Evolutionary conservation across 805 yeast genomes (phyloP), one percentile per base, ranked within the genome.

Genomic region (Suhomyces sp.): DNA sequence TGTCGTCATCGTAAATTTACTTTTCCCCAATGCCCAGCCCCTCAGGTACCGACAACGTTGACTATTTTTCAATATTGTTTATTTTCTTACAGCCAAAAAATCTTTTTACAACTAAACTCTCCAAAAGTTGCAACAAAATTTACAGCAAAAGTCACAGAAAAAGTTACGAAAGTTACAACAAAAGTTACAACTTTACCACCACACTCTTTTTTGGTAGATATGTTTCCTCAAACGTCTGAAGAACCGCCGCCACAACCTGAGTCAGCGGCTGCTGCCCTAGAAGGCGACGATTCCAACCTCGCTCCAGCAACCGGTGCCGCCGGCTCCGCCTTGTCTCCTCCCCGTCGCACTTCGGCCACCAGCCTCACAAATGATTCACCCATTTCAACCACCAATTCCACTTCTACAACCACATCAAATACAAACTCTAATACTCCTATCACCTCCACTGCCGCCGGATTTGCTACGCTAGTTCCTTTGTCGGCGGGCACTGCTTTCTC

Each of bases 1-100:
- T 15, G 29, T 35, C 29, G 43, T 9, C 48, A 46, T 46, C 48
- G 48, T 46, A 46, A 29, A 46, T 46, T 46, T 46, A 46, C 48
- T 46, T 20, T 22, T 19, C 41, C 41, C 41, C 41, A 37, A 37
- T 17, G 47, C 47, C 35, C 46, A 43, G 46, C 46, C 47, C 24
- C 48, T 46, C 48, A 46, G 48, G 48, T 35, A 46, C 48, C 41
- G 33, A 12, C 48, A 33, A 21, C 43, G 35, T 46, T 44, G 22
- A 29, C 25, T 10, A 19, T 25, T 25, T 19, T 24, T 24, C 20
- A 12, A 35, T 19, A 37, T 37, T 9, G n/a, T 37, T 37, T 37
- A 37, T 37, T 37, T 35, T 37, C 21, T 6, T 19, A 37, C 21
- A 6, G 19, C 21, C 17, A 17, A 35, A 6, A 37, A 17, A 37